phyloP scores from a whole-genome alignment of 2,329 filamentous ascomycete genomes.

The Blumeriella jaapii region DNA sequence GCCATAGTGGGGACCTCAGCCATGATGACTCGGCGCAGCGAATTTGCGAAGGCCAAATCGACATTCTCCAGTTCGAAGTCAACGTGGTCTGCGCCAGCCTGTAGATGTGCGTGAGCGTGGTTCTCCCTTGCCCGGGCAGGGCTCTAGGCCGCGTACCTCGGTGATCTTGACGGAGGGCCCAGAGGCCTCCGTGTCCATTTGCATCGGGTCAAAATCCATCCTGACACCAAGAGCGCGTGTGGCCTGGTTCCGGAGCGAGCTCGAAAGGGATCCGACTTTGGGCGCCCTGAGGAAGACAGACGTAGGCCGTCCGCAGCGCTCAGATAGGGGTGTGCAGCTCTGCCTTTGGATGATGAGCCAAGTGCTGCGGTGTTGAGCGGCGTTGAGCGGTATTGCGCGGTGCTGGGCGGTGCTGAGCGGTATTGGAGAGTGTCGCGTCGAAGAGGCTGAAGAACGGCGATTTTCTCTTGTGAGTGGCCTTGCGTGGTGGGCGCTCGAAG shows the following conservation, averaged over 20 bases:
- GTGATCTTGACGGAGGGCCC: slow-evolving; percentile 37
- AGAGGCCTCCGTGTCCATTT: slow-evolving; percentile 32
- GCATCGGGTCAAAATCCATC: slow-evolving; percentile 39
- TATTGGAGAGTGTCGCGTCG: too few species aligned
- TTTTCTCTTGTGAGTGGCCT: too few species aligned
- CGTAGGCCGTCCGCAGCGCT: too few species aligned
- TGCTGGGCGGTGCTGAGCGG: too few species aligned
- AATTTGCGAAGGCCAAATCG: slow-evolving; percentile 86
- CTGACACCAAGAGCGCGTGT: slow-evolving; percentile 12
- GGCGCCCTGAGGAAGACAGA: slow-evolving; percentile 1
- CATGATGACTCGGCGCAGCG: slow-evolving; percentile 79
- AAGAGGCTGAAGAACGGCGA: too few species aligned
- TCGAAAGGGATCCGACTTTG: slow-evolving; percentile 3
- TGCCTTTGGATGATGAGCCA: too few species aligned
- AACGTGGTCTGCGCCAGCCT: slow-evolving; percentile 73
- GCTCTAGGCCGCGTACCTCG: slow-evolving; percentile 31
- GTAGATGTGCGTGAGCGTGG: slow-evolving; percentile 19
- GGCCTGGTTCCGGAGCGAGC: slow-evolving; percentile 4
- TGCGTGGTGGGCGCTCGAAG: too few species aligned
- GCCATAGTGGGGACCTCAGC: slow-evolving; percentile 91
- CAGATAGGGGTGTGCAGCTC: too few species aligned
- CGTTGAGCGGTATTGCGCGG: too few species aligned
- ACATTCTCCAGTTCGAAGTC: slow-evolving; percentile 87
- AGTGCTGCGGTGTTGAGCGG: too few species aligned
- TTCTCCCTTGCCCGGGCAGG: background rate